Evolutionary conservation across 331 rosid genomes (phyloP).

Genomic region (Rosa hybrid): DNA sequence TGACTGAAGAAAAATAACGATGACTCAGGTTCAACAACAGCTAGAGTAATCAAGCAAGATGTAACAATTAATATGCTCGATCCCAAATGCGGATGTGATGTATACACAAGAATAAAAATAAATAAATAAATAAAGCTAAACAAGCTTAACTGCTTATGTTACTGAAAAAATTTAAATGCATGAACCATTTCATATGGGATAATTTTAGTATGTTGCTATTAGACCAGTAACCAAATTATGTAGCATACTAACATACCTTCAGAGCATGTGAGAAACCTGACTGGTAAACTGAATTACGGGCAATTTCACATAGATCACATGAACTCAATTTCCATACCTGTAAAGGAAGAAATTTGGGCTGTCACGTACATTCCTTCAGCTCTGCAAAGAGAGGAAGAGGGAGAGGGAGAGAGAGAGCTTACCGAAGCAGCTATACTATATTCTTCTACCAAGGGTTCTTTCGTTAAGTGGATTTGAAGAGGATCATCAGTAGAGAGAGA

Average conservation of each 20-base stretch:
- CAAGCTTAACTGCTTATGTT: not conserved
- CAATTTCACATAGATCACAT: slow-evolving; percentile 96
- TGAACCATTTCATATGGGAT: not conserved
- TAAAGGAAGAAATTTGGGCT: slow-evolving; percentile 10
- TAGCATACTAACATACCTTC: slow-evolving; percentile 48
- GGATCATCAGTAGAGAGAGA: slow-evolving; percentile 99
- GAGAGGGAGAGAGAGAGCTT: slow-evolving; percentile 37
- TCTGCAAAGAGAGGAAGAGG: not conserved
- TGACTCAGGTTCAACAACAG: slow-evolving; percentile 21
- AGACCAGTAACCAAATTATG: not conserved
- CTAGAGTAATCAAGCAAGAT: not conserved
- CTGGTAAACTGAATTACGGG: slow-evolving; percentile 97
- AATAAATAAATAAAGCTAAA: not conserved
- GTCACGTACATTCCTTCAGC: not conserved
- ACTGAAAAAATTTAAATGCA: not conserved
- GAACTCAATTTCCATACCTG: slow-evolving; percentile 99
- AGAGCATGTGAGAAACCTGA: slow-evolving; percentile 97
- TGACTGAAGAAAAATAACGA: slow-evolving; percentile 44
- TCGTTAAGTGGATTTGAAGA: slow-evolving; percentile 96
- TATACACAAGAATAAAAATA: not conserved
- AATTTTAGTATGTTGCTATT: not conserved
- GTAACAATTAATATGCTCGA: not conserved
- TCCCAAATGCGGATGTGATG: not conserved
- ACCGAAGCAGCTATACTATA: slow-evolving; percentile 98
- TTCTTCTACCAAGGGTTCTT: slow-evolving; percentile 98